These are phyloP conservation scores for Leccinellum luteum DNA, from an alignment of 768 basidiomycete species.

Conservation along the genomic window DNA sequence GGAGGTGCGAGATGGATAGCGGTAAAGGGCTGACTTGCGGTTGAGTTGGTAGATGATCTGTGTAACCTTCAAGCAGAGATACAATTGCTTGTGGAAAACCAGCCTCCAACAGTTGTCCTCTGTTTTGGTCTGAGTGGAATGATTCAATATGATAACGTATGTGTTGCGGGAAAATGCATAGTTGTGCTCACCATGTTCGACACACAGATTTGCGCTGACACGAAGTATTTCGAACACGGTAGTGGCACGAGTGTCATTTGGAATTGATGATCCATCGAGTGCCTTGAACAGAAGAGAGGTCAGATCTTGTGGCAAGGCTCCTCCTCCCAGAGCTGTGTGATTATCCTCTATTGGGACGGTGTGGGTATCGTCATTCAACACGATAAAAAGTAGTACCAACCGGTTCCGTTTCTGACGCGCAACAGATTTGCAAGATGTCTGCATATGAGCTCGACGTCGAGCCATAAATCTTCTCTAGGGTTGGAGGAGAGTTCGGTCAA, in stretches of 20 bases:
- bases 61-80: conserved; percentile 66
- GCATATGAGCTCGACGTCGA: conserved; percentile 47
- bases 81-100: conserved; percentile 67
- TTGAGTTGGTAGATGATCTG: conserved; percentile 40
- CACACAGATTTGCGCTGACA: conserved; percentile 79
- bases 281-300: conserved; percentile 58
- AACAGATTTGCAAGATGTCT: conserved; percentile 62
- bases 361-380: conserved; percentile 11
- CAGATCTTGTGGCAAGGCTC: conserved; percentile 62
- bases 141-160: conserved; percentile 4
- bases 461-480: conserved; percentile 43
- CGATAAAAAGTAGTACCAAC: conserved; percentile 31
- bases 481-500: conserved; percentile 33
- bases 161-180: neutral
- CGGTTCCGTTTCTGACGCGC: conserved; percentile 51
- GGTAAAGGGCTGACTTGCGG: conserved; percentile 42
- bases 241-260: conserved; percentile 43
- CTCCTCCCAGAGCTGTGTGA: conserved; percentile 65
- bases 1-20: conserved; percentile 61
- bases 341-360: conserved; percentile 53
- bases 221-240: conserved; percentile 69
- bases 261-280: conserved; percentile 46
- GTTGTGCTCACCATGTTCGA: conserved; percentile 66
- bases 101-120: conserved; percentile 66
- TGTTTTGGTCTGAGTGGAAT: conserved; percentile 61